Evolutionary conservation across 78 protist species (phyloP).

Genomic region (Dictyostelium citrinum): DNA sequence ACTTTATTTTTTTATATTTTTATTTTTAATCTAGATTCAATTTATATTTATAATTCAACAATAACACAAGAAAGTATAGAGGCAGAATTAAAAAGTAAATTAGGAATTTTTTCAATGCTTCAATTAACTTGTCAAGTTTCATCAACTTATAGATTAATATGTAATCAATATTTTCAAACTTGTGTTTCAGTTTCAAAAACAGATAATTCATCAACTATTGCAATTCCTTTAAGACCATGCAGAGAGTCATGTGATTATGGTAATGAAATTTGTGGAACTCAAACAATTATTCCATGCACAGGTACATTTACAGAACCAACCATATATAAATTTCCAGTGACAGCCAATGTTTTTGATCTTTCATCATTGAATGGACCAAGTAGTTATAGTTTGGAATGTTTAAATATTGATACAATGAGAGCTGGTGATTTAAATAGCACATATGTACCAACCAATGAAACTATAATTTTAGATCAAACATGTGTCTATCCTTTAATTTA

Average conservation of each 20-base stretch:
- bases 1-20: not conserved
- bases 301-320: not conserved
- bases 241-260: constrained; percentile 8
- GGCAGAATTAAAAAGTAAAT: not conserved
- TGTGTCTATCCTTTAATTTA: constrained; percentile 26
- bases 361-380: not conserved
- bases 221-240: not conserved
- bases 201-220: not conserved
- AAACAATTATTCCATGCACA: not conserved
- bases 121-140: not conserved
- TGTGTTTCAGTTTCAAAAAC: not conserved
- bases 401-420: constrained; percentile 6
- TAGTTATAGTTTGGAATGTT: not conserved
- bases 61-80: not conserved
- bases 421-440: not conserved
- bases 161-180: constrained; percentile 45
- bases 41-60: not conserved
- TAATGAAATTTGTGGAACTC: not conserved
- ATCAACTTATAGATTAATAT: not conserved
- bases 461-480: not conserved
- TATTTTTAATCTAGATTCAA: constrained; percentile 1
- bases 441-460: not conserved
- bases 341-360: not conserved
- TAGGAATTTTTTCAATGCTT: not conserved
- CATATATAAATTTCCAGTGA: constrained; percentile 10